A percentile compares a stretch with the other conserved stretches of the same genome.
phyloP scores from a whole-genome alignment of 768 basidiomycete species.

The Paxillus ammoniavirescens region DNA sequence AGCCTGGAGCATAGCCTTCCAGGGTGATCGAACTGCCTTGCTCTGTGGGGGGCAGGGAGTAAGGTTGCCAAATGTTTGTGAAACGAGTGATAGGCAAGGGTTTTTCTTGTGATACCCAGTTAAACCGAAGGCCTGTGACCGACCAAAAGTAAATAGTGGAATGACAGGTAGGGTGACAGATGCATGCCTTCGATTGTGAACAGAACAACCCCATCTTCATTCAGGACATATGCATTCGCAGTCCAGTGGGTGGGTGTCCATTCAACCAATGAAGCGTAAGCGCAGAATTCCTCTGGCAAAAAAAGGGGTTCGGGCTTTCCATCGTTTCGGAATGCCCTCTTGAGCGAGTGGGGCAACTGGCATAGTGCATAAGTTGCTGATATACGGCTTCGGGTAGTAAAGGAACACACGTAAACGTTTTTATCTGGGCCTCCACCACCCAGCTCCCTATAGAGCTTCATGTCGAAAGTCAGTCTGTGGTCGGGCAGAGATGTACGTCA shows the following conservation, averaged over 20 bases:
- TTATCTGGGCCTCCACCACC: no score
- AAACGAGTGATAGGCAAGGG: neutral
- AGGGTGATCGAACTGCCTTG: neutral
- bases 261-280: neutral
- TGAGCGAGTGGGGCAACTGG: neutral
- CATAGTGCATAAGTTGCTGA: no score
- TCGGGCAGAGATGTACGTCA: no score
- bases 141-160: neutral
- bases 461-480: no score
- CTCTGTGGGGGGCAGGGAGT: neutral
- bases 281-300: neutral
- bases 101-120: neutral
- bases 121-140: neutral
- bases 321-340: neutral
- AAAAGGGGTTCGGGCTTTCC: neutral
- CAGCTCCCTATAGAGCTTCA: no score
- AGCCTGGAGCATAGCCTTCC: neutral
- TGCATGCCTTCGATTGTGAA: neutral
- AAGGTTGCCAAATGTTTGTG: neutral
- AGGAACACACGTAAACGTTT: no score
- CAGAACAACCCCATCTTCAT: neutral
- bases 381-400: no score
- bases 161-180: no score
- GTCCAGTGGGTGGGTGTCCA: neutral
- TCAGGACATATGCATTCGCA: neutral